Conservation (phyloP, 129 eudicot genomes). For the Chrysanthemum makinoi region DNA sequence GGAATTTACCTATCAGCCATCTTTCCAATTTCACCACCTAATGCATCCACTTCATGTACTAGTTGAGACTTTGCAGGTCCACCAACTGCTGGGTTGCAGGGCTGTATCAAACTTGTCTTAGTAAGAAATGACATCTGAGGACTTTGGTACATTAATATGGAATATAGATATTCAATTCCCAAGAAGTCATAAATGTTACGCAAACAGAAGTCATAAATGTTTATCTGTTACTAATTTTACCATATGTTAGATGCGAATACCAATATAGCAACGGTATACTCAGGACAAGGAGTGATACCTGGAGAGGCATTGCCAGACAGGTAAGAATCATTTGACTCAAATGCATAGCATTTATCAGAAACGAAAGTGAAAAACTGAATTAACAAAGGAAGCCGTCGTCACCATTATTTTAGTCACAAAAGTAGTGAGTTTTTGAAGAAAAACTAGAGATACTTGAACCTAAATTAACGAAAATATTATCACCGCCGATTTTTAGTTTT, state of each 20-base stretch:
- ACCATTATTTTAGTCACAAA: too few relatives aligned
- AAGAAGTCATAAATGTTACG: too few relatives aligned
- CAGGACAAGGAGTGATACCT: neutral
- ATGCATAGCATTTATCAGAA: too few relatives aligned
- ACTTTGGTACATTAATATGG: too few relatives aligned
- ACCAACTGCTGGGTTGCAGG: constrained; percentile 99
- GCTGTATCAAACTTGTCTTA: constrained; percentile 48
- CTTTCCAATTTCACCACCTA: constrained; percentile 99
- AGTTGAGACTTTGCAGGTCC: constrained; percentile 99
- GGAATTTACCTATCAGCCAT: constrained; percentile 80
- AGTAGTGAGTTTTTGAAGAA: neutral
- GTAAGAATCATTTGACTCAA: neutral
- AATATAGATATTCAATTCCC: neutral
- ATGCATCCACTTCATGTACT: constrained; percentile 99
- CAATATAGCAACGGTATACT: neutral
- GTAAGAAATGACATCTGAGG: constrained; percentile 9
- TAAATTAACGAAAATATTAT: neutral
- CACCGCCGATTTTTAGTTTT: constrained; percentile 1
- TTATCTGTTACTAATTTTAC: neutral
- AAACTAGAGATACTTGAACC: neutral
- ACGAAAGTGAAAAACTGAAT: too few relatives aligned
- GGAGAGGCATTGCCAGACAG: neutral
- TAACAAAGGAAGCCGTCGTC: too few relatives aligned
- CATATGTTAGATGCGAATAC: neutral
- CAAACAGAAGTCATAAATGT: too few relatives aligned